phyloP scores from a whole-genome alignment of 768 basidiomycete genomes.

The Asterophora parasitica region DNA sequence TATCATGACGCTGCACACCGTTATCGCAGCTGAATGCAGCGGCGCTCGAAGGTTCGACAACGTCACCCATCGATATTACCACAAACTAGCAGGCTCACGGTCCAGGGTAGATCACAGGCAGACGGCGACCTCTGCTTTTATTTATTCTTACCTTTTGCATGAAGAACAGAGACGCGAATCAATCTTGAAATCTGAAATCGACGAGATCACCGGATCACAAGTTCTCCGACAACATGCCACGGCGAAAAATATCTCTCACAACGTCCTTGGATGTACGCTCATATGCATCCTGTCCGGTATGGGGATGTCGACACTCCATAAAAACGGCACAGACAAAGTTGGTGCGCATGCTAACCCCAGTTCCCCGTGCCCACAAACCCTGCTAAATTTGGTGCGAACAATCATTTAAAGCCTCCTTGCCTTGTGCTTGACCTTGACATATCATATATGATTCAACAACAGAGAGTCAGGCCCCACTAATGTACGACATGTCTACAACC shows the following conservation, averaged over 20 bases:
- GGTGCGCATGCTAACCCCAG: background rate
- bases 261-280: background rate
- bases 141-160: too few species aligned
- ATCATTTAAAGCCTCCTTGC: background rate
- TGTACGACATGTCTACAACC: conserved; percentile 1
- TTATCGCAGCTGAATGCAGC: background rate
- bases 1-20: too few species aligned
- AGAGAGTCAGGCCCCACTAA: background rate
- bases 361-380: conserved; percentile 1
- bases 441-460: background rate
- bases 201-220: background rate
- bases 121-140: background rate
- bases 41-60: too few species aligned
- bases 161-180: too few species aligned
- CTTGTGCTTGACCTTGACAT: background rate
- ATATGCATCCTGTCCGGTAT: background rate
- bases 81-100: too few species aligned
- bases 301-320: conserved; percentile 6
- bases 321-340: conserved; percentile 4
- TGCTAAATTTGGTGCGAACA: conserved; percentile 5
- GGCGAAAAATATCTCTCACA: background rate
- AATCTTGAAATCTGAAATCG: background rate
- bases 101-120: too few species aligned
- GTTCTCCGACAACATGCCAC: background rate
- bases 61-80: too few species aligned